phyloP scores from a whole-genome alignment of 495 filamentous ascomycete species.

The Penicillium nucicola region DNA sequence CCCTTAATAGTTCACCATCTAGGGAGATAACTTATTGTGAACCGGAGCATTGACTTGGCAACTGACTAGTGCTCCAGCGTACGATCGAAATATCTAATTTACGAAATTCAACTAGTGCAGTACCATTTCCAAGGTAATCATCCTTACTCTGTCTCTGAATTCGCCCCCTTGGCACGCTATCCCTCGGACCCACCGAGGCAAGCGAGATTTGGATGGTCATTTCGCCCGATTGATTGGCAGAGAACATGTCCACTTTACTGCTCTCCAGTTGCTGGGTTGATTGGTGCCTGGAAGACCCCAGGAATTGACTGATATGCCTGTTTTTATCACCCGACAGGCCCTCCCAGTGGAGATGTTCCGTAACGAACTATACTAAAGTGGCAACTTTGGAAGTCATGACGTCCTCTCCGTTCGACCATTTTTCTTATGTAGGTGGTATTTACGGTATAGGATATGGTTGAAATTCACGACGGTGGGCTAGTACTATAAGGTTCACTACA shows the following conservation, averaged over 20 bases:
- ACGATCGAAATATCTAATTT: too few relatives aligned
- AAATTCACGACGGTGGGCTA: too few relatives aligned
- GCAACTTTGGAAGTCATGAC: slow-evolving; percentile 30
- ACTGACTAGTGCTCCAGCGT: too few relatives aligned
- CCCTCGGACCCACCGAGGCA: slow-evolving; percentile 18
- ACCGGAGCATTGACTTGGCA: too few relatives aligned
- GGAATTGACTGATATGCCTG: slow-evolving; percentile 13
- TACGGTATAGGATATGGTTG: not conserved
- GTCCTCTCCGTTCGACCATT: slow-evolving; percentile 11
- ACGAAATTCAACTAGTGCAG: too few relatives aligned
- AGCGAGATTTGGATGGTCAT: slow-evolving; percentile 28
- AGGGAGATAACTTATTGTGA: too few relatives aligned
- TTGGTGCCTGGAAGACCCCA: slow-evolving; percentile 31
- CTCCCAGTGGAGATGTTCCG: slow-evolving; percentile 4
- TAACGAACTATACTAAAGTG: slow-evolving; percentile 21
- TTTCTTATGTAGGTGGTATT: not conserved
- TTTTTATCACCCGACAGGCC: slow-evolving; percentile 14
- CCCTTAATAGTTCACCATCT: not conserved
- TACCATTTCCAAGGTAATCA: too few relatives aligned
- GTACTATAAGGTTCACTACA: not conserved
- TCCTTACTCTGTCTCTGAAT: too few relatives aligned
- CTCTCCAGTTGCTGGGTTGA: slow-evolving; percentile 22
- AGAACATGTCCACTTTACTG: slow-evolving; percentile 21
- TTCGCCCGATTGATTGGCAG: slow-evolving; percentile 10
- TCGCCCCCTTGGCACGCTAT: slow-evolving; percentile 7